Conservation (phyloP, 139 green algal species). For the Micromonas commoda region DNA sequence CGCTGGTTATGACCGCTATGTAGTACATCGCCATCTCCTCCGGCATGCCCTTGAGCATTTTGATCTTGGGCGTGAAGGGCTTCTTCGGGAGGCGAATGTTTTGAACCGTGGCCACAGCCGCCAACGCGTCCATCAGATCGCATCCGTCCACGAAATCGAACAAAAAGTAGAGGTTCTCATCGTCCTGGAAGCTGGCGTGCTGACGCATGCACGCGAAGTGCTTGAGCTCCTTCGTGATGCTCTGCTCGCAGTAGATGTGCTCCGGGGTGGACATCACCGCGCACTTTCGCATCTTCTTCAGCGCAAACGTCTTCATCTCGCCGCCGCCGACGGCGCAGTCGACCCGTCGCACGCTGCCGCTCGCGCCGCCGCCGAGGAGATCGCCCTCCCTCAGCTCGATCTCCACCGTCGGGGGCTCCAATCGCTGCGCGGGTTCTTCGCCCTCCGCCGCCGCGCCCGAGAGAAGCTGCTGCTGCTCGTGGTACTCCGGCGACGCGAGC, state of each 20-base stretch:
- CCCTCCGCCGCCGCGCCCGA: neutral
- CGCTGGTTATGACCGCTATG: conserved; percentile 75
- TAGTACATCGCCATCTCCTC: conserved; percentile 85
- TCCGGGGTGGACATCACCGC: conserved; percentile 80
- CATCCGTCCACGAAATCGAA: conserved; percentile 89
- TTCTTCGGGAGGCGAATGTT: conserved; percentile 32
- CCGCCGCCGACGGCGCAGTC: conserved; percentile 27
- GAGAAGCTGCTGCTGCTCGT: neutral
- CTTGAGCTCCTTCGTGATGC: conserved; percentile 83
- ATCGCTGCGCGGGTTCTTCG: neutral
- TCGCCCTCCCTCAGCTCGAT: neutral
- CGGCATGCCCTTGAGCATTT: conserved; percentile 65
- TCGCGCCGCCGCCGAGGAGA: neutral
- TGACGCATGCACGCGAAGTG: conserved; percentile 93
- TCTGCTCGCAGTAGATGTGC: conserved; percentile 92
- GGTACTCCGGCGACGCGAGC: neutral
- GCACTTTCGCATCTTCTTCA: conserved; percentile 91
- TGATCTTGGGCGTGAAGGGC: neutral
- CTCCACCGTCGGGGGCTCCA: neutral
- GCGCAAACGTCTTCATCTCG: conserved; percentile 56
- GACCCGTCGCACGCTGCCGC: neutral
- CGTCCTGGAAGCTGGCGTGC: conserved; percentile 82
- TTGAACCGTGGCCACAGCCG: conserved; percentile 80
- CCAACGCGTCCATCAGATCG: conserved; percentile 93
- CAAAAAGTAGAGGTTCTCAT: conserved; percentile 68